phyloP scores from a whole-genome alignment of 1,284 basidiomycete species.

The Heterobasidion irregulare region DNA sequence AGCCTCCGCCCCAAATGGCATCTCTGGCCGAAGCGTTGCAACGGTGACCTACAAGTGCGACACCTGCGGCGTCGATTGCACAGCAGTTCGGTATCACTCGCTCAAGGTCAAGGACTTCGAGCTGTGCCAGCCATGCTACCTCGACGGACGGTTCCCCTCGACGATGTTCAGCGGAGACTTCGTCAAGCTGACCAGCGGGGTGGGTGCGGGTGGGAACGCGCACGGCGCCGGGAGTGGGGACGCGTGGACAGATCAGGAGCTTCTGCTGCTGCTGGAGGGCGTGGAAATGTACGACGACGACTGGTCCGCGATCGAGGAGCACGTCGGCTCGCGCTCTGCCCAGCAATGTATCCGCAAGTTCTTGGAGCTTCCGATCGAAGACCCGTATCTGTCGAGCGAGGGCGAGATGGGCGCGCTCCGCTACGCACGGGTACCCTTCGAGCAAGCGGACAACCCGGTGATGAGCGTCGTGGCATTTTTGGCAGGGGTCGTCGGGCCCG shows the following conservation, averaged over 20 bases:
- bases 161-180: slow-evolving; percentile 98
- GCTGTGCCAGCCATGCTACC: slow-evolving; percentile 86
- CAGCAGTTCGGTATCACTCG: slow-evolving; percentile 83
- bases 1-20: slow-evolving; percentile 36
- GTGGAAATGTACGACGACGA: slow-evolving; percentile 99
- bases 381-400: slow-evolving; percentile 75
- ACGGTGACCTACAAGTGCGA: slow-evolving; percentile 73
- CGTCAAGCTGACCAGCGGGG: slow-evolving; percentile 71
- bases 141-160: slow-evolving; percentile 93
- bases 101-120: slow-evolving; percentile 90
- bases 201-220: slow-evolving; percentile 27
- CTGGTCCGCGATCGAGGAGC: slow-evolving; percentile 88
- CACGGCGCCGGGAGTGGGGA: slow-evolving; percentile 42
- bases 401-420: slow-evolving; percentile 74
- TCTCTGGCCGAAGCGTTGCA: slow-evolving; percentile 26
- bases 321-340: slow-evolving; percentile 85
- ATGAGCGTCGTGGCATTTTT: slow-evolving; percentile 98
- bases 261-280: slow-evolving; percentile 83
- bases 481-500: slow-evolving; percentile 86
- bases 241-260: slow-evolving; percentile 91
- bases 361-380: slow-evolving; percentile 94
- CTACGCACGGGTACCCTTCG: slow-evolving; percentile 81
- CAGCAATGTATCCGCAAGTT: slow-evolving; percentile 97
- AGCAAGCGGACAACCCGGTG: slow-evolving; percentile 94
- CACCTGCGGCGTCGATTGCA: slow-evolving; percentile 93